Evolutionary conservation across 176 grass and related monocot genomes (phyloP).

Genomic region (Urochloa ruziziensis): DNA sequence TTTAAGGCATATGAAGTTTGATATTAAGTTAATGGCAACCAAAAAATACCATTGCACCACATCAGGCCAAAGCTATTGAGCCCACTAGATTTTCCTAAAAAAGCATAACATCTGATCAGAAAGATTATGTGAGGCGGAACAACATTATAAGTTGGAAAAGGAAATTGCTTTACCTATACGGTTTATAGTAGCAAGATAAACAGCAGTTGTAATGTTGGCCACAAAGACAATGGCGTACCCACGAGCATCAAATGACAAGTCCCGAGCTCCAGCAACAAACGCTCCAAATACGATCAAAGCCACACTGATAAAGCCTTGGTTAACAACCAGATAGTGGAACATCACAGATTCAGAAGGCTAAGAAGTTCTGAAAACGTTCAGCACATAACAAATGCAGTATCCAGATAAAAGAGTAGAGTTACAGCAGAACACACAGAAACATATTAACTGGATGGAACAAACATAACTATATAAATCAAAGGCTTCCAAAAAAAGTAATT

Average conservation of each 20-base stretch:
- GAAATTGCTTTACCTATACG: slow-evolving; percentile 67
- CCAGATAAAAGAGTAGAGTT: neutral
- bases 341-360: slow-evolving; percentile 23
- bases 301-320: slow-evolving; percentile 80
- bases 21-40: slow-evolving; percentile 16
- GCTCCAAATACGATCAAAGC: slow-evolving; percentile 95
- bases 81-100: slow-evolving; percentile 89
- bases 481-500: neutral
- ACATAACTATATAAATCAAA: neutral
- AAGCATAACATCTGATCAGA: slow-evolving; percentile 26
- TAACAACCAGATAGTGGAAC: slow-evolving; percentile 39
- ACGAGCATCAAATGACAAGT: slow-evolving; percentile 89
- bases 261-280: slow-evolving; percentile 87
- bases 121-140: neutral
- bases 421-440: neutral
- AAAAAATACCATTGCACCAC: slow-evolving; percentile 97
- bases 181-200: slow-evolving; percentile 99
- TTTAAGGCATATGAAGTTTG: slow-evolving; percentile 3
- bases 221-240: slow-evolving; percentile 90
- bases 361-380: neutral
- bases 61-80: slow-evolving; percentile 98
- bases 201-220: slow-evolving; percentile 89
- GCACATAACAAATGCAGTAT: neutral
- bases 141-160: slow-evolving; percentile 9
- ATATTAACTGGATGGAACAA: neutral